These are phyloP conservation scores for Sesbania bispinosa DNA, from an alignment of 306 rosid genomes.

Conservation along the genomic window DNA sequence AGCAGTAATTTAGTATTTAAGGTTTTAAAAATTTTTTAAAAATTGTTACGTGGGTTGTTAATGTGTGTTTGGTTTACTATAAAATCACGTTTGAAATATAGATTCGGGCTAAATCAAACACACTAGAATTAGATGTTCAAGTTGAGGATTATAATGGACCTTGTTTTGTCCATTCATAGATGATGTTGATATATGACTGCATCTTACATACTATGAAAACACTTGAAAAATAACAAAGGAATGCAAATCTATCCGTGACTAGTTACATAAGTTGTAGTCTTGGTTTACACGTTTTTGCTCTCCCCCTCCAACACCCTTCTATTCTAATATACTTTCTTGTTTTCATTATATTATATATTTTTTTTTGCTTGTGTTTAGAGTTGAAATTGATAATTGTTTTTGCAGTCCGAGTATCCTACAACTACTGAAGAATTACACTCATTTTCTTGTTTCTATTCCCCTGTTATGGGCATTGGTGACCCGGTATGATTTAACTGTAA, in stretches of 20 bases:
- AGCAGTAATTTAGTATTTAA: background rate
- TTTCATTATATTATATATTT: background rate
- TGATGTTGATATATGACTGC: background rate
- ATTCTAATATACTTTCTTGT: background rate
- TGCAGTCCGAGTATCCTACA: slow-evolving; percentile 48
- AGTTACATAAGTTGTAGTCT: background rate
- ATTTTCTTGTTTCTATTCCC: slow-evolving; percentile 80
- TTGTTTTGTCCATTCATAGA: slow-evolving; percentile 1
- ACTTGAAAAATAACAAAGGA: background rate
- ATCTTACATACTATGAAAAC: background rate
- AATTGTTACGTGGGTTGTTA: background rate
- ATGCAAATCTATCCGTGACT: background rate
- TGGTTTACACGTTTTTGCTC: background rate
- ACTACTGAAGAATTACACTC: slow-evolving; percentile 58
- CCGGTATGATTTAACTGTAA: slow-evolving; percentile 48
- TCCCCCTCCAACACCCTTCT: background rate
- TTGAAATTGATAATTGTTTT: background rate
- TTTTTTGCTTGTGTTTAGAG: background rate
- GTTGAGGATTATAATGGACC: background rate
- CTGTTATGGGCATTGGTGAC: slow-evolving; percentile 56
- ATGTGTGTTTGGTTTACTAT: too few species aligned
- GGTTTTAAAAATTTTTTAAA: background rate
- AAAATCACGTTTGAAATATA: too few species aligned
- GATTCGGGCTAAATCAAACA: too few species aligned
- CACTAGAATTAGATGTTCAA: too few species aligned